Evolutionary conservation across 2,329 filamentous ascomycete genomes (phyloP).

Genomic region (Gnomoniopsis smithogilvyi): DNA sequence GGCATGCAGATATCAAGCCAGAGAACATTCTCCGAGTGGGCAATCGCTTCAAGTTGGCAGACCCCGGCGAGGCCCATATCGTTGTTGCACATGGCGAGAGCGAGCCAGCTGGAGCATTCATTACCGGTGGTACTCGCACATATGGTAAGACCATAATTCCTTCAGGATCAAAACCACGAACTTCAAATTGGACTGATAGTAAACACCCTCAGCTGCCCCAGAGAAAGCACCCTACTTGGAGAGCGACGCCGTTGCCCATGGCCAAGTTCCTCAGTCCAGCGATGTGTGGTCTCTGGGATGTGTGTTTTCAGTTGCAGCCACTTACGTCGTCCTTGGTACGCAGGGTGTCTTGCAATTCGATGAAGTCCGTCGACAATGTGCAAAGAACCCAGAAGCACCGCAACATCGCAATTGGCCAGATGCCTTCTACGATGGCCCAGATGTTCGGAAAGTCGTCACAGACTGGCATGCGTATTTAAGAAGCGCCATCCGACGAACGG

Average conservation of each 20-base stretch:
- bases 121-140: not conserved
- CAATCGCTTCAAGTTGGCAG: not conserved
- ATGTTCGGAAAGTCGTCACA: not conserved
- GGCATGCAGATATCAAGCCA: not conserved
- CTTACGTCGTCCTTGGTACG: not conserved
- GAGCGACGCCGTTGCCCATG: not conserved
- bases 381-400: not conserved
- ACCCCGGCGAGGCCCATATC: not conserved
- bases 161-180: not conserved
- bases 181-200: not conserved
- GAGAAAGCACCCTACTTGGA: not conserved
- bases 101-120: not conserved
- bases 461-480: not conserved
- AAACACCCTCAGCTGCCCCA: not conserved
- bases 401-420: not conserved
- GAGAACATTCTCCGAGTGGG: not conserved
- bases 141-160: not conserved
- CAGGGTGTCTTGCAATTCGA: not conserved
- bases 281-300: not conserved
- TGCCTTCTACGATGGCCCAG: not conserved
- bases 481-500: not conserved
- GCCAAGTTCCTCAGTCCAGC: not conserved
- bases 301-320: not conserved
- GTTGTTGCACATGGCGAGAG: not conserved
- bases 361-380: not conserved